Evolutionary conservation across 2,329 filamentous ascomycete species (phyloP), one percentile per base, ranked within the genome.

Genomic region (Sporothrix luriei): DNA sequence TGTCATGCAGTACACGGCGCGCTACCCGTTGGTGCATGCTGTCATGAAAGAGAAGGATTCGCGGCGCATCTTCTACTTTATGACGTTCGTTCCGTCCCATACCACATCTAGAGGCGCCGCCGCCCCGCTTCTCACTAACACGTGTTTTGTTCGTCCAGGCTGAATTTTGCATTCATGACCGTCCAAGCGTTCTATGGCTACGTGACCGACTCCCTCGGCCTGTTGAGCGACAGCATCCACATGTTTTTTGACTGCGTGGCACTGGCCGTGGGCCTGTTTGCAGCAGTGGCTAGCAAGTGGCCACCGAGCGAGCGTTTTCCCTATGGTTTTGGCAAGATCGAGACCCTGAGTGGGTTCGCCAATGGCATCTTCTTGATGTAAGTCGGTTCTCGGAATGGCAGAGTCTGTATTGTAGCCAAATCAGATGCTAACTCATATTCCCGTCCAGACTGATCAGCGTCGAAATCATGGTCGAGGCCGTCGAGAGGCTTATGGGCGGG

Each of bases 241-340:
- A 99, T 99, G 95, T 94, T 99, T 76, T 98, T 99, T 75, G 95
- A 99, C 80, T 99, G 95, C 74, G 89, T 97, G 48, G 95, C 94
- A 24, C 85, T 99, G 38, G 88, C 92, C 1, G 93, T 99, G 48
- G 95, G 95, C 13, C 84, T 99, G 11, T 90, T 94, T 75, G 95
- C 95, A 38, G 91, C 94, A 1, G 93, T 99, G 6, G 92, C 97
- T 83, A 95, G 92, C 80, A 98, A 98, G 80, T 97, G 95, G 94
- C 93, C 94, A 1, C 91, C 93, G 0, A 97, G 91, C 77, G 85
- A 91, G 71, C 85, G 90, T 24, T 98, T 97, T 75, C 95, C 95
- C 0, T 98, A 97, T 76, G 95, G 95, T 0, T 95, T 97, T 78
- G 94, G 94, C 70, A 99, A 98, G 80, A 92, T 99, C 70, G 95